Conservation (phyloP, 2,329 filamentous ascomycete genomes). For the Decorospora gaudefroyi region DNA sequence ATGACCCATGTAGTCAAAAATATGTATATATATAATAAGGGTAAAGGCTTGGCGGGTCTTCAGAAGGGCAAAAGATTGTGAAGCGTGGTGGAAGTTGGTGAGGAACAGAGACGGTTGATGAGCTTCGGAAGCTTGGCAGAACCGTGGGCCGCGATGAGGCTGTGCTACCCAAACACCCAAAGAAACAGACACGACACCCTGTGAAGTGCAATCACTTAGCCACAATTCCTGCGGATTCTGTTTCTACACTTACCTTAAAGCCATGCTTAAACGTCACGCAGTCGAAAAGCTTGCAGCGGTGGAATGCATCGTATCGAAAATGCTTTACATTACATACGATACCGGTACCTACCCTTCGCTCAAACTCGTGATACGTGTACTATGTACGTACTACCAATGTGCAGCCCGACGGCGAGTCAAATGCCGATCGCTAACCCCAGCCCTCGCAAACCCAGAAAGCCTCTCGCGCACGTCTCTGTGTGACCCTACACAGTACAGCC, state of each 20-base stretch:
- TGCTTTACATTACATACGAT: slow-evolving; percentile 1
- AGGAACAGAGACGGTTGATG: slow-evolving; percentile 8
- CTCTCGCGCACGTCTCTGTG: slow-evolving; percentile 12
- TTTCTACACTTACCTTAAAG: too few relatives aligned
- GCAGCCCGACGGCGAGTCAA: slow-evolving; percentile 13
- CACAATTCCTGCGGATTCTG: too few relatives aligned
- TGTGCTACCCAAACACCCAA: too few relatives aligned
- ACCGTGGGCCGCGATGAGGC: too few relatives aligned
- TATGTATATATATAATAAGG: too few relatives aligned
- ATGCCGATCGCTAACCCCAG: slow-evolving; percentile 20
- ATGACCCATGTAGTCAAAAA: slow-evolving; percentile 39
- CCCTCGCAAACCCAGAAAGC: slow-evolving; percentile 16
- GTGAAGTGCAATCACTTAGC: too few relatives aligned
- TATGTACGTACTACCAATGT: slow-evolving; percentile 4
- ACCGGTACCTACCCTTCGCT: not conserved
- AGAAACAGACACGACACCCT: too few relatives aligned
- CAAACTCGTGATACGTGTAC: slow-evolving; percentile 4
- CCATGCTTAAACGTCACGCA: too few relatives aligned
- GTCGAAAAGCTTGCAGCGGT: too few relatives aligned
- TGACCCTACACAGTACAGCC: slow-evolving; percentile 7
- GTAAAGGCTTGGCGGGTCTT: too few relatives aligned
- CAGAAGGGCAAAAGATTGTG: too few relatives aligned
- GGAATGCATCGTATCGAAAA: not conserved
- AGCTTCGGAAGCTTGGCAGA: too few relatives aligned
- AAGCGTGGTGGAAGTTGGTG: not conserved